Conservation (phyloP, 2,329 filamentous ascomycete genomes). For the Diplocarpon rosae region DNA sequence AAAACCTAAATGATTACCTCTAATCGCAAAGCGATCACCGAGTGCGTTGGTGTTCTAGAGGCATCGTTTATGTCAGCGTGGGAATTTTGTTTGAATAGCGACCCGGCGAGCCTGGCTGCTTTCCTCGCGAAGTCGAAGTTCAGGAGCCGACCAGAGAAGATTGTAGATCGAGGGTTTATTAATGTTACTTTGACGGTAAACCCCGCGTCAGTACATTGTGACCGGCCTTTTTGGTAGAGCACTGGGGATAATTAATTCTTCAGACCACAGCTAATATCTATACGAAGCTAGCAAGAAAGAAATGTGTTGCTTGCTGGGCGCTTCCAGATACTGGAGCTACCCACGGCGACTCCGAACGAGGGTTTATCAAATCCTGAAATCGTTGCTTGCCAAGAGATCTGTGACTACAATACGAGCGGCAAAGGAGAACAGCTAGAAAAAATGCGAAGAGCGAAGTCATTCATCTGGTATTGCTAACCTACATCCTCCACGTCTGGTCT, state of each 20-base stretch:
- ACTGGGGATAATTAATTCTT: no score
- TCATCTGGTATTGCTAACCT: constrained; percentile 7
- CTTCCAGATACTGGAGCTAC: constrained; percentile 33
- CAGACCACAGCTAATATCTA: constrained; percentile 35
- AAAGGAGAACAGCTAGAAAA: no score
- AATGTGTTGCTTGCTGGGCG: constrained; percentile 33
- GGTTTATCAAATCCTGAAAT: constrained; percentile 37
- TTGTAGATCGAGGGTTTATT: constrained; percentile 34
- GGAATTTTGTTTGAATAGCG: no score
- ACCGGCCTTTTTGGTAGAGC: constrained; percentile 18
- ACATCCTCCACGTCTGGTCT: constrained; percentile 24
- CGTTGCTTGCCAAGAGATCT: constrained; percentile 32
- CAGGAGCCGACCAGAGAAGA: constrained; percentile 33
- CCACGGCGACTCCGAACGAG: constrained; percentile 32
- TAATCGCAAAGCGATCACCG: constrained; percentile 36
- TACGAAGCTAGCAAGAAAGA: constrained; percentile 33
- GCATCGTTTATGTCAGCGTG: constrained; percentile 33
- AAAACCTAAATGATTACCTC: constrained; percentile 35
- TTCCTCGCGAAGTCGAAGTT: constrained; percentile 30
- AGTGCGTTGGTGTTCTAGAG: constrained; percentile 32
- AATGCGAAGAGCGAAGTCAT: no score
- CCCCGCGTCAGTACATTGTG: no score
- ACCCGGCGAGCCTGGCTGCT: constrained; percentile 27
- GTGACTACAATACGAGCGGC: no score
- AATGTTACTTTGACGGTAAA: no score